Evolutionary conservation across 2,329 filamentous ascomycete species (phyloP).

Genomic region (Ophiostoma australiae): DNA sequence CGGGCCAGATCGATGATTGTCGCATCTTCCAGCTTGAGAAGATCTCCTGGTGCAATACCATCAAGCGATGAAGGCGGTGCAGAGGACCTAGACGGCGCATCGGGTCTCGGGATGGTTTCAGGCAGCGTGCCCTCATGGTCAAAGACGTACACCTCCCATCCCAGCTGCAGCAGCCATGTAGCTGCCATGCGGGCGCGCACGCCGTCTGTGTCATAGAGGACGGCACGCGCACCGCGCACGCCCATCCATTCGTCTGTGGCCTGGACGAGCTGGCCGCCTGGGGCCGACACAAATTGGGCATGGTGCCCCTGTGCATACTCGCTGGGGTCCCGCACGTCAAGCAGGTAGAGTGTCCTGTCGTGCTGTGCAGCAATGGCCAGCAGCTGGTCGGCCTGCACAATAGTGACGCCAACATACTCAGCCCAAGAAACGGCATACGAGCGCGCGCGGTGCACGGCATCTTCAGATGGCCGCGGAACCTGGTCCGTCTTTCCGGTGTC

Average conservation of each 20-base stretch:
- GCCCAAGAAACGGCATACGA: constrained; percentile 17
- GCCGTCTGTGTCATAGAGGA: constrained; percentile 21
- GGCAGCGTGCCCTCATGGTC: constrained; percentile 14
- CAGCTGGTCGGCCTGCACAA: constrained; percentile 5
- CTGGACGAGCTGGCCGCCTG: constrained; percentile 22
- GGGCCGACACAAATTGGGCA: constrained; percentile 13
- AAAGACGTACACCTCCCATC: constrained; percentile 20
- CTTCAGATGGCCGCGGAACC: constrained; percentile 15
- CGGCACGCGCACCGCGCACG: constrained; percentile 14
- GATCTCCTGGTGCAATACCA: neutral
- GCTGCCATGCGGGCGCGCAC: constrained; percentile 20
- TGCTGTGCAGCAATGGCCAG: constrained; percentile 1
- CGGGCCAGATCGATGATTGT: constrained; percentile 20
- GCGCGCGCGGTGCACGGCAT: neutral
- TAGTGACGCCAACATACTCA: constrained; percentile 15
- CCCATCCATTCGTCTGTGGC: constrained; percentile 22
- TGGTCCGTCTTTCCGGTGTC: constrained; percentile 19
- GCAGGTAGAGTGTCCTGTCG: constrained; percentile 17
- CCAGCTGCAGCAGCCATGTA: constrained; percentile 18
- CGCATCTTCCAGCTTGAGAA: neutral
- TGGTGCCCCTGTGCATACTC: constrained; percentile 18
- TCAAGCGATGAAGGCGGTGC: neutral
- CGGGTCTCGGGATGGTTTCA: neutral
- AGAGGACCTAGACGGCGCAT: neutral
- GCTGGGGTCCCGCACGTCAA: constrained; percentile 19